These are phyloP conservation scores for Bonnemaisonia californica DNA, from an alignment of 31 red algal genomes.

Conservation along the genomic window DNA sequence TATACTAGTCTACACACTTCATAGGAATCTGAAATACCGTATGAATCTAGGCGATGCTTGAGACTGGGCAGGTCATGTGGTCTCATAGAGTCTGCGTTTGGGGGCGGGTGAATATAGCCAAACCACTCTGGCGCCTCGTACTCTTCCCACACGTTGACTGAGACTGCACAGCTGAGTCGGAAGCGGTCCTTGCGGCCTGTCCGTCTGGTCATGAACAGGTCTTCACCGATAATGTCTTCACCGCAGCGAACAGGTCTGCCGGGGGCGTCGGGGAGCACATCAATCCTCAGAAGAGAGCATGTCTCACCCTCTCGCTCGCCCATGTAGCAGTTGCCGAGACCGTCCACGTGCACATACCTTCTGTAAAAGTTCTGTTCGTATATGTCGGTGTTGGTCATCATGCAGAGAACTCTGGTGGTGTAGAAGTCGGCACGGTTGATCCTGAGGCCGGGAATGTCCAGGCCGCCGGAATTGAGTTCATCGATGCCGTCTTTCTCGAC, in stretches of 20 bases:
- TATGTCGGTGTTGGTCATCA: constrained; percentile 69
- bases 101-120: constrained; percentile 69
- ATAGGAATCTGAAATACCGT: constrained; percentile 53
- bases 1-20: constrained; percentile 66
- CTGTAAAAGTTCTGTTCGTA: constrained; percentile 62
- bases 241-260: constrained; percentile 41
- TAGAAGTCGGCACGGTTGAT: constrained; percentile 40
- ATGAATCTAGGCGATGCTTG: constrained; percentile 51
- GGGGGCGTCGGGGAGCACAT: constrained; percentile 54
- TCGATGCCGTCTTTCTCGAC: constrained; percentile 60
- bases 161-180: constrained; percentile 61
- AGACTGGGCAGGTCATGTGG: constrained; percentile 40
- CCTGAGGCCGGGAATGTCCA: constrained; percentile 52
- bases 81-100: constrained; percentile 59
- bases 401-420: constrained; percentile 60
- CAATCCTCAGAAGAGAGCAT: constrained; percentile 37
- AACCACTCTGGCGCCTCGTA: constrained; percentile 74
- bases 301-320: constrained; percentile 63
- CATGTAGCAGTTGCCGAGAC: constrained; percentile 50
- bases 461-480: constrained; percentile 61
- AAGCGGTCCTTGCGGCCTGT: constrained; percentile 68
- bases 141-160: constrained; percentile 71
- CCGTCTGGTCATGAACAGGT: constrained; percentile 59
- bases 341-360: constrained; percentile 63
- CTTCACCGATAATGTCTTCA: constrained; percentile 56